Conservation (phyloP, 2,329 filamentous ascomycete species). For the Fusarium protoensiforme region DNA sequence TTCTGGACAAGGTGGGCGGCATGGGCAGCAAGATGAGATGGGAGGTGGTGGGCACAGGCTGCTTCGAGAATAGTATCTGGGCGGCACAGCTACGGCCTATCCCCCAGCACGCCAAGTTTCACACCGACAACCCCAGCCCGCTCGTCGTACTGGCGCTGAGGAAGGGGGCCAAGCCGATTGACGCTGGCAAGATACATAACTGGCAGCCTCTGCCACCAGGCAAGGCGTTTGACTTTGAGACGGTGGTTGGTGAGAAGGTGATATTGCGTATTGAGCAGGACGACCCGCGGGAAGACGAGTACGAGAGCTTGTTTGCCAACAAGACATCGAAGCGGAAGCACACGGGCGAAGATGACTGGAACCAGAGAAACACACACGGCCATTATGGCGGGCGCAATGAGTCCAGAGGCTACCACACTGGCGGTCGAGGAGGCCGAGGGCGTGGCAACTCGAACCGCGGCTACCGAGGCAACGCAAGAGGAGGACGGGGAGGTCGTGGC, state of each 20-base stretch:
- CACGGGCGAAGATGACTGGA: constrained; percentile 60
- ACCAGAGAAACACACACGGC: constrained; percentile 47
- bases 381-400: constrained; percentile 53
- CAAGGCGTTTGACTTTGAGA: constrained; percentile 81
- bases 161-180: constrained; percentile 79
- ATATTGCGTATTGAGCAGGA: constrained; percentile 84
- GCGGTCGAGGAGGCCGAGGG: constrained; percentile 54
- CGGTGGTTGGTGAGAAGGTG: constrained; percentile 86
- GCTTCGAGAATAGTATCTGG: constrained; percentile 86
- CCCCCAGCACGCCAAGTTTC: constrained; percentile 71
- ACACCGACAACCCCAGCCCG: constrained; percentile 83
- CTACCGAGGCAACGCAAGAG: constrained; percentile 52
- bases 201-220: constrained; percentile 83
- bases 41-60: constrained; percentile 82
- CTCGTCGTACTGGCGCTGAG: constrained; percentile 85
- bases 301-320: constrained; percentile 71
- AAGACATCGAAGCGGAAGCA: constrained; percentile 70
- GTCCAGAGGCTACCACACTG: constrained; percentile 56
- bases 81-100: constrained; percentile 83
- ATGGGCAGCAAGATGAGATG: constrained; percentile 86
- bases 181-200: constrained; percentile 82
- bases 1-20: constrained; percentile 87
- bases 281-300: constrained; percentile 68
- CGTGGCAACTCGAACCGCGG: constrained; percentile 51
- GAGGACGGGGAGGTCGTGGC: constrained; percentile 56